Conservation (phyloP, 768 basidiomycete genomes). For the Amanita molliuscula region DNA sequence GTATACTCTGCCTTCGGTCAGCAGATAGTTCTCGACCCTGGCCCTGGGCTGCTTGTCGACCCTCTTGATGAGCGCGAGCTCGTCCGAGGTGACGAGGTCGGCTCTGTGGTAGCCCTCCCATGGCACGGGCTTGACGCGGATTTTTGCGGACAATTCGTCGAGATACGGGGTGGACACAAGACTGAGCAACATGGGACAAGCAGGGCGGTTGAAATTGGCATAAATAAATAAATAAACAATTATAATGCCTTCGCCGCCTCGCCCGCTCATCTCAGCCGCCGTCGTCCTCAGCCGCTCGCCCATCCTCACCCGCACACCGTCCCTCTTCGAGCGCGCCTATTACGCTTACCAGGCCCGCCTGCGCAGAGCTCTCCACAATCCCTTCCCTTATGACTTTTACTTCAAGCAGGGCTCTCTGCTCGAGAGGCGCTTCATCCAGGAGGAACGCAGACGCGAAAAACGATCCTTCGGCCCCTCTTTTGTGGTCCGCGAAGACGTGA, state of each 20-base stretch:
- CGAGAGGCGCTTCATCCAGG: constrained; percentile 68
- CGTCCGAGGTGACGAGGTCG: constrained; percentile 79
- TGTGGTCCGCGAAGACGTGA: constrained; percentile 33
- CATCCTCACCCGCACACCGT: constrained; percentile 59
- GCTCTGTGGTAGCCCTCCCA: constrained; percentile 96
- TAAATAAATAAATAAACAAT: too few relatives aligned
- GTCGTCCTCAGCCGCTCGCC: constrained; percentile 74
- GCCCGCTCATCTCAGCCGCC: constrained; percentile 36
- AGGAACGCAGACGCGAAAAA: constrained; percentile 64
- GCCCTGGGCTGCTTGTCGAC: constrained; percentile 74
- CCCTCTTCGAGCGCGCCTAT: constrained; percentile 70
- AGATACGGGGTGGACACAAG: constrained; percentile 78
- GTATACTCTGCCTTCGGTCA: constrained; percentile 77
- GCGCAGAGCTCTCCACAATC: constrained; percentile 77
- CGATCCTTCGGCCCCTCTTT: constrained; percentile 65
- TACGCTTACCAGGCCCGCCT: constrained; percentile 79
- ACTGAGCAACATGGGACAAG: constrained; percentile 55
- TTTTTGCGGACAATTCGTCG: constrained; percentile 81
- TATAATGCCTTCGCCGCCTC: neutral
- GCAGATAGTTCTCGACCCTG: constrained; percentile 65
- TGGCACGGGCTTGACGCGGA: constrained; percentile 82
- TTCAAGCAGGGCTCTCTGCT: constrained; percentile 87
- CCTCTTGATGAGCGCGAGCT: constrained; percentile 80
- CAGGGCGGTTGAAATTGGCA: constrained; percentile 3
- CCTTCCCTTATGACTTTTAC: constrained; percentile 84